A percentile compares a stretch with the other conserved stretches of the same genome.
Evolutionary conservation across 2,329 filamentous ascomycete species (phyloP).

Genomic region (Colletotrichum ledebouriae): DNA sequence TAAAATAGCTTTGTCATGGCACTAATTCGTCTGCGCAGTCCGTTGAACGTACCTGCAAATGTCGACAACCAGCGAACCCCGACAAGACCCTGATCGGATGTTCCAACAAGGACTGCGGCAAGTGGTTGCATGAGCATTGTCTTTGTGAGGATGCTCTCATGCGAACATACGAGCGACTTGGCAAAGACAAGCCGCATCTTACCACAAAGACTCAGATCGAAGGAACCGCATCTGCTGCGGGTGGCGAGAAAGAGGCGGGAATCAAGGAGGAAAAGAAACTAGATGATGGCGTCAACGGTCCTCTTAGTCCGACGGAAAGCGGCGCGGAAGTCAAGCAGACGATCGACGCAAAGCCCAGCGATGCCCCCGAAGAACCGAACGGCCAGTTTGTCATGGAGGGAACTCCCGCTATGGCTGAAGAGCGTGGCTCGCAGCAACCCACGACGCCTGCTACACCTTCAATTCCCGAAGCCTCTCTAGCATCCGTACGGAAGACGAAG

Average conservation of each 20-base stretch:
- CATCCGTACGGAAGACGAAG: constrained; percentile 44
- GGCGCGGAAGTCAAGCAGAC: constrained; percentile 65
- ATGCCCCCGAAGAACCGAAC: constrained; percentile 55
- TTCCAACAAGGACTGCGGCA: constrained; percentile 65
- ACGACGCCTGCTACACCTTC: constrained; percentile 40
- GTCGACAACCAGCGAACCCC: constrained; percentile 71
- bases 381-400: constrained; percentile 51
- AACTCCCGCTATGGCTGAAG: constrained; percentile 44
- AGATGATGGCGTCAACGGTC: constrained; percentile 45
- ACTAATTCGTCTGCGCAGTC: constrained; percentile 53
- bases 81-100: constrained; percentile 72
- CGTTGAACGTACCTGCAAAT: constrained; percentile 70
- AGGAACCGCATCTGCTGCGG: constrained; percentile 41
- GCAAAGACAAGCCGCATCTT: constrained; percentile 64
- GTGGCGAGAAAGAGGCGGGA: constrained; percentile 55
- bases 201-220: constrained; percentile 47
- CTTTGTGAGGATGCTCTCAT: constrained; percentile 68
- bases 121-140: constrained; percentile 75
- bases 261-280: constrained; percentile 35
- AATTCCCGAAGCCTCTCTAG: constrained; percentile 15
- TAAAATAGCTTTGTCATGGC: background rate
- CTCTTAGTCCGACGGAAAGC: constrained; percentile 65
- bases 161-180: constrained; percentile 64
- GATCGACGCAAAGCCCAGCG: constrained; percentile 65
- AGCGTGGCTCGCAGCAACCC: constrained; percentile 43